Evolutionary conservation across 1,139 yeast species (phyloP), one percentile per base, ranked within the genome.

Genomic region (Yamadazyma diddensiae): DNA sequence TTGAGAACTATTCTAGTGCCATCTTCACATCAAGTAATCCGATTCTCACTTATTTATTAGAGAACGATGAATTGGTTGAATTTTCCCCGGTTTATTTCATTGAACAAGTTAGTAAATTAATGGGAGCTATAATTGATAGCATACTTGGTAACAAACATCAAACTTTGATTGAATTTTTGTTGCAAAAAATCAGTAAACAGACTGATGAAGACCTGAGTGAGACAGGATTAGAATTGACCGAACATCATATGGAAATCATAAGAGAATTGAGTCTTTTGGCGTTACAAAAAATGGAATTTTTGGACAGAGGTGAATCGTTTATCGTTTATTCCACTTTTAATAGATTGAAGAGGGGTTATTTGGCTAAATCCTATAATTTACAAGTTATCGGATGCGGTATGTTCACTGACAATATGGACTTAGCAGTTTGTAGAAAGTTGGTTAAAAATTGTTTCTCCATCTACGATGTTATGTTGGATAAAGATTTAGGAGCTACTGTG

Each of bases 401-500:
- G 47, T 60, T 64, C 38, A 58, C 66, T 22, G 73, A 65, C 36
- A 60, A 59, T 34, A 53, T 67, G 34, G 65, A 61, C 26, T 37
- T 57, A 24, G 57, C 59, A 28, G 49, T 55, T 11, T 60, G 66
- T 22, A 56, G 54, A 36, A 51, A 53, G 17, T 51, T 65, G 15
- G 66, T 69, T 46, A 63, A 57, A 37, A 57, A 59, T 23, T 61
- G 62, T 53, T 62, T 62, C 39, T 59, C 64, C 15, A 65, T 67
- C 38, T 62, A 57, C 31, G 64, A 65, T 34, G 65, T 61, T 2
- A 61, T 71, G 65, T 58, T 71, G 37, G 73, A 65, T 41, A 52
- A 59, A 5, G 68, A 65, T 38, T 59, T 79, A 31, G 74, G 80
- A 1, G 55, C 70, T 9, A 59, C 70, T 16, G 69, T 73, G 1